phyloP scores from a whole-genome alignment of 208 protist species.

The Leishmania amazonensis region DNA sequence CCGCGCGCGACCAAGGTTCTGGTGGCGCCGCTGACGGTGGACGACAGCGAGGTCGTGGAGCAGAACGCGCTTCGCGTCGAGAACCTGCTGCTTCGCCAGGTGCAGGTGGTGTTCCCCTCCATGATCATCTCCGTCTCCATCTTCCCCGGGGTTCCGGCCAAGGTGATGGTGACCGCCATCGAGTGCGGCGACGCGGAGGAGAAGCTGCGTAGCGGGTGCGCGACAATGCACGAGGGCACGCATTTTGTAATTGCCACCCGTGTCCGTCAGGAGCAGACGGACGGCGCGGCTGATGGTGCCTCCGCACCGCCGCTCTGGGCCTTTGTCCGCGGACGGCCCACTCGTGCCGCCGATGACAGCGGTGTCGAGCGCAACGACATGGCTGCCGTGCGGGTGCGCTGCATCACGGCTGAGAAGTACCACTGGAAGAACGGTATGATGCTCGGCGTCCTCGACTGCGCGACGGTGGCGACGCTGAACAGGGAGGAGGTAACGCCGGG shows the following conservation, averaged over 20 bases:
- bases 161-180: conserved; percentile 66
- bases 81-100: conserved; percentile 74
- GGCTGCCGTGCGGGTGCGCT: conserved; percentile 8
- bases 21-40: conserved; percentile 80
- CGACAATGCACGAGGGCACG: conserved; percentile 82
- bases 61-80: conserved; percentile 88
- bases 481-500: conserved; percentile 63
- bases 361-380: not conserved
- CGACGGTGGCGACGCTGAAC: conserved; percentile 46
- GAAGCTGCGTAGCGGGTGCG: conserved; percentile 51
- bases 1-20: conserved; percentile 70
- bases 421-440: conserved; percentile 52
- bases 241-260: conserved; percentile 85
- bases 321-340: conserved; percentile 48
- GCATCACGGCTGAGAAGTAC: conserved; percentile 41
- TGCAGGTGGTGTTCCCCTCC: conserved; percentile 83
- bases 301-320: conserved; percentile 42
- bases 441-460: conserved; percentile 60
- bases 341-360: not conserved
- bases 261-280: conserved; percentile 36
- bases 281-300: conserved; percentile 5
- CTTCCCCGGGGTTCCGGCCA: conserved; percentile 67
- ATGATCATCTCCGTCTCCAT: conserved; percentile 75
- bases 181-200: conserved; percentile 44
- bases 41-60: conserved; percentile 94